These are phyloP conservation scores for Yamadazyma philogaea DNA, from an alignment of 805 yeast genomes.

Conservation along the genomic window DNA sequence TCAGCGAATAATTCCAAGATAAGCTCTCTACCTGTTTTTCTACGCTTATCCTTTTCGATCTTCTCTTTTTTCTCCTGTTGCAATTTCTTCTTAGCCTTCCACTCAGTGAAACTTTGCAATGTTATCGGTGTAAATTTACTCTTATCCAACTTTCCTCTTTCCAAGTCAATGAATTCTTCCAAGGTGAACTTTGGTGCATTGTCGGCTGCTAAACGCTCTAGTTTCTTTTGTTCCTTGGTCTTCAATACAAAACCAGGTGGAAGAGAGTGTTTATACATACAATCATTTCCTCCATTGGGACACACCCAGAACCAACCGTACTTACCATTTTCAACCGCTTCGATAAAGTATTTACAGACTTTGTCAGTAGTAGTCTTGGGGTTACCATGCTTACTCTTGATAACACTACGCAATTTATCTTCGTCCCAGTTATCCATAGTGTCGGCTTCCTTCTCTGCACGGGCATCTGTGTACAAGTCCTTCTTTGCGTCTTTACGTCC, in stretches of 20 bases:
- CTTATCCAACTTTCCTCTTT: conserved; percentile 78
- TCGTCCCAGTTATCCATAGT: conserved; percentile 98
- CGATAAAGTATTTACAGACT: conserved; percentile 90
- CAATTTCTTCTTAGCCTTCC: conserved; percentile 73
- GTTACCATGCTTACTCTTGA: conserved; percentile 90
- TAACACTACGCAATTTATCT: conserved; percentile 83
- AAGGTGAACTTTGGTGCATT: conserved; percentile 85
- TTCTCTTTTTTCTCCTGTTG: conserved; percentile 46
- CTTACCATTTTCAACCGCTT: conserved; percentile 94
- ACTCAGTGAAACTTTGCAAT: conserved; percentile 67
- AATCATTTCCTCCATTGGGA: conserved; percentile 88
- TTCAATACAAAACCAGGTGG: conserved; percentile 97
- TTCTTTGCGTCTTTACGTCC: conserved; percentile 88
- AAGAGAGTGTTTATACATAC: conserved; percentile 92
- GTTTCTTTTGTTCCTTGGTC: conserved; percentile 91
- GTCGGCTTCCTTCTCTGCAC: conserved; percentile 70
- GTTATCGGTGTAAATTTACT: conserved; percentile 83
- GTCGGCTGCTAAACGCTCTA: conserved; percentile 82
- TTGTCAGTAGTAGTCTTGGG: conserved; percentile 91
- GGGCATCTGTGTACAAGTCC: conserved; percentile 88
- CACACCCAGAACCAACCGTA: conserved; percentile 99
- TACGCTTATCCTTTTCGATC: conserved; percentile 28
- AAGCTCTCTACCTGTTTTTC: conserved; percentile 69
- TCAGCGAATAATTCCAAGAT: conserved; percentile 58
- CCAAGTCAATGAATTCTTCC: conserved; percentile 94